Evolutionary conservation across 352 stramenopile genomes (phyloP), one percentile per base, ranked within the genome.

Genomic region (Phytophthora crassamura): DNA sequence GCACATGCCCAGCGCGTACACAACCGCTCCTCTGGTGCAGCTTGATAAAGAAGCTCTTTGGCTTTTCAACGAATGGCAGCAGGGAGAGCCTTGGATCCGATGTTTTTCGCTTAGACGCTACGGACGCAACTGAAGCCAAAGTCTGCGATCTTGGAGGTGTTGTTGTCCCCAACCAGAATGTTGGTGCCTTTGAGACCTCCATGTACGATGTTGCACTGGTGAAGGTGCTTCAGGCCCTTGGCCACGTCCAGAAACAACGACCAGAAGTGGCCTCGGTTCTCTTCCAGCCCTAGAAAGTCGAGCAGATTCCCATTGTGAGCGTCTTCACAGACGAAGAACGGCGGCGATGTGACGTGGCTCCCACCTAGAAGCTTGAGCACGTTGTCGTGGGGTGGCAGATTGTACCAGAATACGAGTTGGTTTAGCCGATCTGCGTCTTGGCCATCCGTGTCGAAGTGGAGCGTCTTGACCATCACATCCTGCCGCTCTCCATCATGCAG

Each of bases 141-240:
- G 20, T 59, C 52, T 5, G 39, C 30, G 3, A 69, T n/a, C 39
- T 69, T 69, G 7, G 49, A 46, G 0, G 55, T 34, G 5, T 40
- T 18, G 1, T 61, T 63, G 10, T 74, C 67, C 30, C 73, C 71
- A 5, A 87, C 70, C 4, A 87, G 46, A 10, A 87, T 62, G 55
- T 87, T 84, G 47, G 40, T 74, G 32, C 64, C 76, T 2, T 60
- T 64, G 4, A 87, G 47, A 0, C 53, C 63, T 1, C 74, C 73
- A 36, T 85, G 75, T 10, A 70, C 64, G 8, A 75, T 50, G 25
- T 61, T 60, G 8, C 61, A 40, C 25, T 75, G 46, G 57, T 88
- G 78, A 9, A 88, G 67, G 25, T 69, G 69, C 15, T 72, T 30
- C 0, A 88, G 51, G 0, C 78, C 75, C 20, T 82, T 4, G 6